Evolutionary conservation across 1,139 yeast genomes (phyloP).

Genomic region (Geotrichum citri-aurantii): DNA sequence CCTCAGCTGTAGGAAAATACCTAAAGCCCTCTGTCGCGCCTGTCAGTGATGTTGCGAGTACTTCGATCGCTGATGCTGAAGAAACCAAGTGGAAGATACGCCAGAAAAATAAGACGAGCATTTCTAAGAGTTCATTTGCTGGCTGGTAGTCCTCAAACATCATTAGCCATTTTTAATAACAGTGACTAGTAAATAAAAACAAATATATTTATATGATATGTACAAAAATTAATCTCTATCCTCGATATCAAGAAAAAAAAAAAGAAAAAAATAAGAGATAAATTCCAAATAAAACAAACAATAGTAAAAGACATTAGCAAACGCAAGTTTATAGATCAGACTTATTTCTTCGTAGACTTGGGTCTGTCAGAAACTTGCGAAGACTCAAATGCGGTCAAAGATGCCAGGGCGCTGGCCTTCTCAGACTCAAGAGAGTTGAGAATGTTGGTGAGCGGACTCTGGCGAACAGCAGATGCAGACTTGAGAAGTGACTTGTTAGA

Average conservation of each 20-base stretch:
- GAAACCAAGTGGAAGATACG: constrained; percentile 17
- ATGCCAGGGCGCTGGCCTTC: constrained; percentile 20
- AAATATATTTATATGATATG: constrained; percentile 3
- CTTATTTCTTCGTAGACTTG: constrained; percentile 9
- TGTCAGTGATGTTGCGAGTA: background rate
- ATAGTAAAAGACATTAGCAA: background rate
- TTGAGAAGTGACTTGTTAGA: constrained; percentile 25
- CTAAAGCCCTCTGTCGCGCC: background rate
- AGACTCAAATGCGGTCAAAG: constrained; percentile 21
- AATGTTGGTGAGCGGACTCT: constrained; percentile 31
- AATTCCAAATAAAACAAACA: background rate
- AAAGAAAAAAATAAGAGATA: background rate
- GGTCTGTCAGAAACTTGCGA: constrained; percentile 13
- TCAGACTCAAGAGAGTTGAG: constrained; percentile 25
- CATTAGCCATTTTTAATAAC: background rate
- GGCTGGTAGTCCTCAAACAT: constrained; percentile 26
- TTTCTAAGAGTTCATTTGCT: constrained; percentile 25
- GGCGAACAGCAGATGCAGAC: constrained; percentile 8
- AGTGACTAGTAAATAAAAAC: background rate
- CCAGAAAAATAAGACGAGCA: constrained; percentile 20
- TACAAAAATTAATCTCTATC: constrained; percentile 4
- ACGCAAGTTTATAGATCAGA: background rate
- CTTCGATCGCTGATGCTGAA: constrained; percentile 1
- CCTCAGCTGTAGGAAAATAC: constrained; percentile 16
- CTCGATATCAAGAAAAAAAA: background rate